These are phyloP conservation scores for Galerina sulciceps DNA, from an alignment of 768 basidiomycete species.

Conservation along the genomic window DNA sequence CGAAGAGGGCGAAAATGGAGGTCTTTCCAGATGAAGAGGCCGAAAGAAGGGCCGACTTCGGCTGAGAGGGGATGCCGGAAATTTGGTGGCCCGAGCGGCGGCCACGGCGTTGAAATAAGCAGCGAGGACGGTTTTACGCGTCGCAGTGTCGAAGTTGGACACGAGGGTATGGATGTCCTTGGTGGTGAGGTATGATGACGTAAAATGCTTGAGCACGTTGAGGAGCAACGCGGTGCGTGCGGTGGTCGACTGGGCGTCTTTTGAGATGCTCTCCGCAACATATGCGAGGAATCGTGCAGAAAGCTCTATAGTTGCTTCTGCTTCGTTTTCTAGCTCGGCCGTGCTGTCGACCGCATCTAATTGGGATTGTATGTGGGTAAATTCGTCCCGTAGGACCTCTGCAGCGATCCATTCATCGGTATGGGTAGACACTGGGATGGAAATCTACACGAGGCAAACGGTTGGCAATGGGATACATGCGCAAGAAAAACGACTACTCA, in stretches of 20 bases:
- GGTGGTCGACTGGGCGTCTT: conserved; percentile 52
- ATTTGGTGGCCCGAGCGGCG: conserved; percentile 59
- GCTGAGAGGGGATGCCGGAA: conserved; percentile 59
- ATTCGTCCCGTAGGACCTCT: conserved; percentile 90
- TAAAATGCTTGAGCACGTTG: conserved; percentile 79
- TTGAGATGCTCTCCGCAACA: conserved; percentile 64
- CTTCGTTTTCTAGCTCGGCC: conserved; percentile 53
- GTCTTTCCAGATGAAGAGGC: conserved; percentile 66
- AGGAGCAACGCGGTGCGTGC: conserved; percentile 71
- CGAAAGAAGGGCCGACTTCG: conserved; percentile 70
- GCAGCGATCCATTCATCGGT: conserved; percentile 90
- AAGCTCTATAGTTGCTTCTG: conserved; percentile 76
- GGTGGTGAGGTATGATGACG: conserved; percentile 67
- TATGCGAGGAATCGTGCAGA: conserved; percentile 84
- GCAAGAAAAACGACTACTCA: conserved; percentile 32
- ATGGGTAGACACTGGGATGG: conserved; percentile 85
- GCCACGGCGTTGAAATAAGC: conserved; percentile 82
- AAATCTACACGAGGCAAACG: conserved; percentile 51
- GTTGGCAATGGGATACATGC: conserved; percentile 6
- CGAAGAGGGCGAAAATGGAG: conserved; percentile 91
- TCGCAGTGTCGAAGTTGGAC: conserved; percentile 73
- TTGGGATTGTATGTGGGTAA: conserved; percentile 65
- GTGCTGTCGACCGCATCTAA: conserved; percentile 60
- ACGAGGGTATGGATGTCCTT: conserved; percentile 85
- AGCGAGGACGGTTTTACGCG: conserved; percentile 75